A percentile compares a stretch with the other conserved stretches of the same genome.
Conservation (phyloP, 139 green algal species). For the Nannochloris sp. region DNA sequence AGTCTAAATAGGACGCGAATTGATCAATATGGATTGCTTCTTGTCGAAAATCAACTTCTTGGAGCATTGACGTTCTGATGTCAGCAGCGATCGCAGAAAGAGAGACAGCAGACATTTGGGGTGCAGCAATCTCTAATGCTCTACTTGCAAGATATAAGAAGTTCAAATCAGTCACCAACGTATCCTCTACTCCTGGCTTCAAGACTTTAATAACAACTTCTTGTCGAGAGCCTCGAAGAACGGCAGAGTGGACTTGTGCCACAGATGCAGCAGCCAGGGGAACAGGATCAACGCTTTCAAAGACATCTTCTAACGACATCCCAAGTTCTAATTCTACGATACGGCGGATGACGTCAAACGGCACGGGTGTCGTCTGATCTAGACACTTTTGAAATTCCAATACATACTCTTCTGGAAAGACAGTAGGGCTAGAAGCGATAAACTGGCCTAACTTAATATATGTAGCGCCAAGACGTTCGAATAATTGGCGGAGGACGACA, state of each 20-base stretch:
- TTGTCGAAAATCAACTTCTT: constrained; percentile 88
- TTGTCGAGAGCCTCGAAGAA: constrained; percentile 65
- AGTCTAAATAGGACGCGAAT: constrained; percentile 75
- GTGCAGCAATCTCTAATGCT: constrained; percentile 78
- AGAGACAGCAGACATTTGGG: constrained; percentile 69
- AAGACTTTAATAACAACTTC: constrained; percentile 89
- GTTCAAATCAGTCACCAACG: constrained; percentile 82
- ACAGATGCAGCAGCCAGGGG: constrained; percentile 87
- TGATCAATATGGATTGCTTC: constrained; percentile 70
- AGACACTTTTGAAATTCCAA: constrained; percentile 94
- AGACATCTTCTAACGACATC: constrained; percentile 65
- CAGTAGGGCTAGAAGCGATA: constrained; percentile 83
- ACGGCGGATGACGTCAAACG: constrained; percentile 58
- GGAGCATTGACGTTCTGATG: constrained; percentile 72
- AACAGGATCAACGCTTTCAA: constrained; percentile 66
- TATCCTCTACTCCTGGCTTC: constrained; percentile 90
- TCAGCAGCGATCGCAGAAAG: constrained; percentile 67
- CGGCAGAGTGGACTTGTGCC: constrained; percentile 84
- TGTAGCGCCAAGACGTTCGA: constrained; percentile 88
- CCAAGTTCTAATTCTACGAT: constrained; percentile 58
- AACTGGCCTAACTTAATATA: constrained; percentile 96
- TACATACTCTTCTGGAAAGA: constrained; percentile 95
- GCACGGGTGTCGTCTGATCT: constrained; percentile 78
- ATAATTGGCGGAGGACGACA: constrained; percentile 68
- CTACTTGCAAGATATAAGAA: constrained; percentile 67